Evolutionary conservation across 2,329 filamentous ascomycete species (phyloP), one percentile per base, ranked within the genome.

Genomic region (Esteya vermicola): DNA sequence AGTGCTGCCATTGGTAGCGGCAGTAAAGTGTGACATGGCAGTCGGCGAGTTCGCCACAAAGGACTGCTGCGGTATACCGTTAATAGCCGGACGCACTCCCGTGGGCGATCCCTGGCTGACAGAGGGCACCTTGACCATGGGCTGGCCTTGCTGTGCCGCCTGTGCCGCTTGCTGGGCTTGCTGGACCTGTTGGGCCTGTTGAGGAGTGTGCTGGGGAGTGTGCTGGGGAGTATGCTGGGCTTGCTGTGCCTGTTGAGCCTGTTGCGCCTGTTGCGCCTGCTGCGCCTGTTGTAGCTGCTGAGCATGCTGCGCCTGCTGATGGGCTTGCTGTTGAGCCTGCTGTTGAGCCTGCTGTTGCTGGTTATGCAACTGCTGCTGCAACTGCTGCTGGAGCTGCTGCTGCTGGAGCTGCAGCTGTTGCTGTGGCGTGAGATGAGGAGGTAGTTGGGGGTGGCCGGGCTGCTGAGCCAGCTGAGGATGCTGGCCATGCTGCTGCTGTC

Each of bases 31-130:
- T 4, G 68, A 61, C 61, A 73, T 66, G 57, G 70, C 65, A 18
- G 64, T 63, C 42, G 72, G 68, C 3, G 66, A 63, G 45, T 67
- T 72, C 28, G 64, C 65, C 43, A 72, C 54, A 43, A 67, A 73
- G 40, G 55, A 65, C 48, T 70, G 70, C 48, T 73, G 69, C 44
- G 63, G 67, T 35, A 72, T 52, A 27, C 61, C 58, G 36, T 55
- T 62, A 28, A 61, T 54, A 1, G 56, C 52, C 27, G 61, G 62
- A 26, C 65, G 52, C 41, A 56, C 51, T 9, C 47, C 51, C 2
- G 47, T 48, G 3, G 54, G 52, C 2, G 54, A 56, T 10, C 43
- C 56, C 43, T 62, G 52, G 46, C 57, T 38, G 45, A 53, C 49
- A 43, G 49, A 36, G 4, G 42, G 37, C 2, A 25, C 36, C 40